Evolutionary conservation across 1,284 basidiomycete species (phyloP), one percentile per base, ranked within the genome.

Genomic region (Cutaneotrichosporon sp.): DNA sequence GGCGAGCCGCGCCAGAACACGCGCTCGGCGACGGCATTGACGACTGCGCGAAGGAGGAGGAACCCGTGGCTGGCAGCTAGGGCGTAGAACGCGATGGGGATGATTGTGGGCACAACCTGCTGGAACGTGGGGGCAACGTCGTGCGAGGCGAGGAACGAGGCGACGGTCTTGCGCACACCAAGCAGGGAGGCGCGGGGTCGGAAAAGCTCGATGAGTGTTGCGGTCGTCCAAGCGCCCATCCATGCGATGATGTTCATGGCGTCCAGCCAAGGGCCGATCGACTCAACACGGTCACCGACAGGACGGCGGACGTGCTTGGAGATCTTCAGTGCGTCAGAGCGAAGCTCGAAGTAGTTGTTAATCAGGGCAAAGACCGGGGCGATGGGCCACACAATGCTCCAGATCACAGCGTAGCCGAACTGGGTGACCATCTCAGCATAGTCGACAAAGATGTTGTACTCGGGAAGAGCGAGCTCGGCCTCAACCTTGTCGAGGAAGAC

Each of bases 261-360:
- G 54, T 93, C 86, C 35, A 97, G 81, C 94, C 94, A 98, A 0
- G 91, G 87, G 0, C 94, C 94, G 61, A 97, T 91, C 5, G 85
- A 87, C 67, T 96, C 92, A 11, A 87, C 86, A 9, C 93, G 84
- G 14, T 79, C 76, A 0, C 94, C 92, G 33, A 96, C 80, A 1
- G 94, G 90, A 17, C 91, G 81, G 11, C 90, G 82, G 46, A 84
- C 81, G 67, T 96, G 92, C 14, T 85, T 82, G 7, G 86, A 84
- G 68, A 98, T 87, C 78, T 98, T 98, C 80, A 94, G 87, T 2
- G 94, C 92, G 71, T 98, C 96, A 1, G 86, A 88, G 25, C 93
- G 84, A 8, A 93, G 76, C 75, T 98, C 96, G 61, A 98, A 78
- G 72, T 91, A 83, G 73, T 96, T 94, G 78, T 96, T 74, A 51